Evolutionary conservation across 2,329 filamentous ascomycete genomes (phyloP), one percentile per base, ranked within the genome.

Genomic region (Sclerotinia nivalis): DNA sequence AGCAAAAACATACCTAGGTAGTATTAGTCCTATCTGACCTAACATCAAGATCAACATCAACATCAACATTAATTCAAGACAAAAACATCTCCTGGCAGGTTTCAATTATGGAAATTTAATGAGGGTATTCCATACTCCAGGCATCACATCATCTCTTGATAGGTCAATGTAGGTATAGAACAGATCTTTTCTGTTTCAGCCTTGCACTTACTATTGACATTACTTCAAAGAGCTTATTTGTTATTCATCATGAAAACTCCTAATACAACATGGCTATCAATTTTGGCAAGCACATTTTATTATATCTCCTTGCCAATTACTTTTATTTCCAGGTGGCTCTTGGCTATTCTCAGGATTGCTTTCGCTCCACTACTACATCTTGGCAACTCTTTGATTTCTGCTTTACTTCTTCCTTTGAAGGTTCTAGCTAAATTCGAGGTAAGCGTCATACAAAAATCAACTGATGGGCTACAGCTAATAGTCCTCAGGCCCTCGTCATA

Each of bases 401-500:
- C 37, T n/a, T 65, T 72, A 37, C 43, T 76, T 37, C 66, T 78
- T 6, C 77, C 76, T 28, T 43, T 78, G 52, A 75, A 49, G 47
- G 60, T 77, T 4, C 52, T 78, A 54, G 75, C 74, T 55, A 77
- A 75, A 66, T 75, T 79, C 68, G 77, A 79, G 74, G 77, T 76
- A 70, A 65, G 71, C 45, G n/a, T 18, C 22, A 22, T 52, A 25
- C 13, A 37, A 70, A 25, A 54, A 20, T 40, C 8, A 49, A n/a
- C 12, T 49, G 47, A 22, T 37, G 28, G 31, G 12, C 28, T 45
- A 20, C 56, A 52, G 66, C 71, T 74, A 71, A 74, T 69, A 66
- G 55, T 68, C 40, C 40, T 22, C 69, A 84, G 83, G 80, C 80
- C 61, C 70, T 83, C 28, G 79, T 80, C 68, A 74, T 77, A 76